phyloP scores from a whole-genome alignment of 352 stramenopile species.

The Salisapilia sapeloensis region DNA sequence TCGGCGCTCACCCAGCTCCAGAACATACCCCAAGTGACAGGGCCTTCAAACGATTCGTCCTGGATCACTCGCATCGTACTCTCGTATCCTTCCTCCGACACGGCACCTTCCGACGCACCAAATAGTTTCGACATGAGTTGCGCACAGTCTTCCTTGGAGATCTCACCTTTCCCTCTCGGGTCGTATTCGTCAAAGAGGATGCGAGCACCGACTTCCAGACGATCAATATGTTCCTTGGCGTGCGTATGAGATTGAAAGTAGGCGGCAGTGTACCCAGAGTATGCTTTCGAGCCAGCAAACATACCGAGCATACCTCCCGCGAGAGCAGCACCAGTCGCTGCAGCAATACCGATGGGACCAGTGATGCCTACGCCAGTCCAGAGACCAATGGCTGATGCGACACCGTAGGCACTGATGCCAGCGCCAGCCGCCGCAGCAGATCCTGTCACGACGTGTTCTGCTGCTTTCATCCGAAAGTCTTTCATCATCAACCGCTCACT shows the following conservation, averaged over 20 bases:
- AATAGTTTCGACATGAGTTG: slow-evolving; percentile 66
- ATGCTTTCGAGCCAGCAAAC: slow-evolving; percentile 65
- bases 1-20: slow-evolving; percentile 79
- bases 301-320: slow-evolving; percentile 71
- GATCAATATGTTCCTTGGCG: slow-evolving; percentile 74
- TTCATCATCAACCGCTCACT: slow-evolving; percentile 74
- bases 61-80: slow-evolving; percentile 32
- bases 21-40: slow-evolving; percentile 71
- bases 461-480: slow-evolving; percentile 63
- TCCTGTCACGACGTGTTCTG: slow-evolving; percentile 64
- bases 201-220: slow-evolving; percentile 56
- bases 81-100: slow-evolving; percentile 48
- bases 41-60: slow-evolving; percentile 37
- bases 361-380: slow-evolving; percentile 71
- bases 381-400: slow-evolving; percentile 48
- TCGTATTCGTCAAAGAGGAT: slow-evolving; percentile 80
- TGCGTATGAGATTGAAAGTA: slow-evolving; percentile 69
- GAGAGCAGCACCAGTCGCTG: slow-evolving; percentile 58
- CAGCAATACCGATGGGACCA: slow-evolving; percentile 56
- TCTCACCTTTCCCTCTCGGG: slow-evolving; percentile 25
- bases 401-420: slow-evolving; percentile 53
- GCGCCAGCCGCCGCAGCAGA: slow-evolving; percentile 56
- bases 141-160: slow-evolving; percentile 54
- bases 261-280: slow-evolving; percentile 41
- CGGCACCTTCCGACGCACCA: slow-evolving; percentile 38